These are phyloP conservation scores for Fusarium sp. DNA, from an alignment of 2,329 filamentous ascomycete genomes.

Conservation along the genomic window DNA sequence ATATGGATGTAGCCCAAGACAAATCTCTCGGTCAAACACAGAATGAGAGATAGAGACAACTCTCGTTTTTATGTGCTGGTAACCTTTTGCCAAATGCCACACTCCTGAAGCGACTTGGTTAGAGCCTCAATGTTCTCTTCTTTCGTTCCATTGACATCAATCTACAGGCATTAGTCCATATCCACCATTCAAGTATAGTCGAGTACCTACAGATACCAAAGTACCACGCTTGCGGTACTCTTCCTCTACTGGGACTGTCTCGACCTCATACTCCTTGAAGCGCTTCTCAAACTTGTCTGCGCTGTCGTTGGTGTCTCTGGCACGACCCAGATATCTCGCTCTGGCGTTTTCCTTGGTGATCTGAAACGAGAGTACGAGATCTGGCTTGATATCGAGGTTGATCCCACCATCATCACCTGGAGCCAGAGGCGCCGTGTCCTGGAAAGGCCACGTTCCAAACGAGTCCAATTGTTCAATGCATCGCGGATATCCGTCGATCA, in stretches of 20 bases:
- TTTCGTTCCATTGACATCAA: background rate
- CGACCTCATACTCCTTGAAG: background rate
- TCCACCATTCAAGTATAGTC: too few species aligned
- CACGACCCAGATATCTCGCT: background rate
- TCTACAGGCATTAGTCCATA: background rate
- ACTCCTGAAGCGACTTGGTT: background rate
- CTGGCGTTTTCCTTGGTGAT: background rate
- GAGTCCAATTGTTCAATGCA: background rate
- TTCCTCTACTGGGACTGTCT: background rate
- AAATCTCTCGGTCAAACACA: fast-evolving
- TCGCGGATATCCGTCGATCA: background rate
- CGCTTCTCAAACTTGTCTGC: background rate
- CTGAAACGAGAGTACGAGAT: background rate
- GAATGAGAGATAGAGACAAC: fast-evolving
- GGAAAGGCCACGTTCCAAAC: background rate
- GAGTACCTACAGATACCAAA: background rate
- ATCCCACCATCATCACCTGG: fast-evolving
- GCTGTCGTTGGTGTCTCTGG: background rate
- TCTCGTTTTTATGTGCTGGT: fast-evolving
- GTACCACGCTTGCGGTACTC: background rate
- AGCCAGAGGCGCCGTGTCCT: background rate
- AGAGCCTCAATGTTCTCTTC: background rate
- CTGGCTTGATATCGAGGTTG: background rate
- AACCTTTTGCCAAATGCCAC: fast-evolving
- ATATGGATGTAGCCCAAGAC: background rate